A percentile compares a stretch with the other conserved stretches of the same genome.
phyloP scores from a whole-genome alignment of 257 asterid genomes.

The Hygrophila difformis region DNA sequence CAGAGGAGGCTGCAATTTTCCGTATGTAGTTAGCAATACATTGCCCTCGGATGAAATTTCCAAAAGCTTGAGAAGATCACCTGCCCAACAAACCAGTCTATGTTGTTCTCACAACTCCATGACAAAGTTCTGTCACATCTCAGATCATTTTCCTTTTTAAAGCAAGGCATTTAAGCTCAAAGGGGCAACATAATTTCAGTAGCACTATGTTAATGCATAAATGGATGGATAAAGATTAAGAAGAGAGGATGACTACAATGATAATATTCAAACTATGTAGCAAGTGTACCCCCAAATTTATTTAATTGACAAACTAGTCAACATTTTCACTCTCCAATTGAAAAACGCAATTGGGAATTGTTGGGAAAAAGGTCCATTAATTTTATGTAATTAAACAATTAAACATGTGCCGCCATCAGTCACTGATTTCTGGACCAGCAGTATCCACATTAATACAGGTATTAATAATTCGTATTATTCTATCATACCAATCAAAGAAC shows the following conservation, averaged over 20 bases:
- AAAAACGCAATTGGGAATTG: not conserved
- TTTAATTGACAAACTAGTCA: not conserved
- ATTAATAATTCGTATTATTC: too few species aligned
- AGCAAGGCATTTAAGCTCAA: not conserved
- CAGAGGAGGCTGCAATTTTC: constrained; percentile 79
- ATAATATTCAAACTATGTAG: not conserved
- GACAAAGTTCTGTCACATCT: constrained; percentile 10
- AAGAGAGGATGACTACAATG: constrained; percentile 6
- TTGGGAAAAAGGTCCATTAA: not conserved
- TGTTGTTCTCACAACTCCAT: constrained; percentile 11
- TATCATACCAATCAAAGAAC: too few species aligned
- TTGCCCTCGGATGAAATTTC: constrained; percentile 51
- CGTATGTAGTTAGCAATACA: constrained; percentile 63
- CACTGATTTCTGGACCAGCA: constrained; percentile 4
- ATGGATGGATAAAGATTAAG: not conserved
- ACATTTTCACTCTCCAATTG: not conserved
- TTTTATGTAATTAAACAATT: too few species aligned
- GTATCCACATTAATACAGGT: not conserved
- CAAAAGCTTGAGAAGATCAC: constrained; percentile 73
- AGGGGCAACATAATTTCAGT: not conserved
- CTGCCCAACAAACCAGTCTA: constrained; percentile 30
- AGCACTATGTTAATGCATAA: not conserved
- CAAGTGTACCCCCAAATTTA: not conserved
- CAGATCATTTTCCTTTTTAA: not conserved
- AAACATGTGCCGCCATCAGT: not conserved